These are phyloP conservation scores for Fusarium temperatum DNA, from an alignment of 2,329 filamentous ascomycete species.

Conservation along the genomic window DNA sequence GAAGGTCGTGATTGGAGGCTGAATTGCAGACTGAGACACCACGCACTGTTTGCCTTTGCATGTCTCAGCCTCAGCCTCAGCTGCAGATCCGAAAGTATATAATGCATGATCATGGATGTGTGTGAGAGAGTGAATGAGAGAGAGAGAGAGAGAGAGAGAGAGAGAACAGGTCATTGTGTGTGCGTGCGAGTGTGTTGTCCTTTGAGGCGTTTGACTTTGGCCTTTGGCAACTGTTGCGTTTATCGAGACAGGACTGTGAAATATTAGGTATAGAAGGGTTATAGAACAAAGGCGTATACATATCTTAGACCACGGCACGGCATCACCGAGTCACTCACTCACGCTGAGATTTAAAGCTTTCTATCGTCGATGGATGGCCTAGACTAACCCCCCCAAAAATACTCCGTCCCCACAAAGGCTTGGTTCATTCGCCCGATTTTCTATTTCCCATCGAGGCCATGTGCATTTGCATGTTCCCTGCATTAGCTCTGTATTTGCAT, in stretches of 20 bases:
- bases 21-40: slow-evolving; percentile 9
- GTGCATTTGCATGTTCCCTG: slow-evolving; percentile 22
- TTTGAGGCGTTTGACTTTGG: neutral
- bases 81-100: neutral
- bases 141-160: neutral
- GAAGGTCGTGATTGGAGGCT: slow-evolving; percentile 13
- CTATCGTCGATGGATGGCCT: neutral
- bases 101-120: neutral
- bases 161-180: neutral
- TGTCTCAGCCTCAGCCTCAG: slow-evolving; percentile 32
- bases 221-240: neutral
- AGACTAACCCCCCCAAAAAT: neutral
- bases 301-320: neutral
- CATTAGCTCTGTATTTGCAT: slow-evolving; percentile 7
- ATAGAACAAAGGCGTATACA: neutral
- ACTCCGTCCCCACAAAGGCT: slow-evolving; percentile 2
- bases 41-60: slow-evolving; percentile 10
- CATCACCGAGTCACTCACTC: slow-evolving; percentile 1
- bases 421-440: slow-evolving; percentile 1
- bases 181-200: neutral
- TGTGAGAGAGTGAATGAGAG: neutral
- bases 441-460: slow-evolving; percentile 21
- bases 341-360: neutral
- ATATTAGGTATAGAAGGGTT: too few relatives aligned
- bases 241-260: neutral